Evolutionary conservation across 2,329 filamentous ascomycete species (phyloP).

Genomic region (Cladobotryum mycophilum): DNA sequence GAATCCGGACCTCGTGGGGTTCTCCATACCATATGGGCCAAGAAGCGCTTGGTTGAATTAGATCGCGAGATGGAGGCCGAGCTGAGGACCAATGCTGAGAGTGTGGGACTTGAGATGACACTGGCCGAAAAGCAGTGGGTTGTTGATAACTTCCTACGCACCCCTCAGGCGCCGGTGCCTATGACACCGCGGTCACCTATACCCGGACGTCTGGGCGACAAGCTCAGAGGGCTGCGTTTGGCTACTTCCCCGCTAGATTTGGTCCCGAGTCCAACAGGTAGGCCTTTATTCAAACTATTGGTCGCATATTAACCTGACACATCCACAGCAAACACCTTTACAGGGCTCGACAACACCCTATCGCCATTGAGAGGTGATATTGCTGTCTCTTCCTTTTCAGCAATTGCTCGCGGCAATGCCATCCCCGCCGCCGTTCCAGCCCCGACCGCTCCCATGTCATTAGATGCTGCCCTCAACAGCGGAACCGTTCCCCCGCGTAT

Average conservation of each 20-base stretch:
- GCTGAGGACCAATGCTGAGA: constrained; percentile 67
- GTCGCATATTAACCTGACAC: not conserved
- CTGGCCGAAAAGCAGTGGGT: constrained; percentile 82
- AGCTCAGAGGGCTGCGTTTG: constrained; percentile 70
- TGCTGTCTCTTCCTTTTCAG: constrained; percentile 31
- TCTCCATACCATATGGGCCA: constrained; percentile 85
- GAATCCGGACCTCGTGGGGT: constrained; percentile 73
- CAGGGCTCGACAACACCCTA: constrained; percentile 24
- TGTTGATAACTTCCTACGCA: constrained; percentile 59
- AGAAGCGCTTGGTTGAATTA: constrained; percentile 68
- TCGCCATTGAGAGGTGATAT: constrained; percentile 27
- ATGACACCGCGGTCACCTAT: constrained; percentile 58
- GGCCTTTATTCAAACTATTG: constrained; percentile 1
- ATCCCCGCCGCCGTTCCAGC: not conserved
- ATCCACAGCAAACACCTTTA: constrained; percentile 30
- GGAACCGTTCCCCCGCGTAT: constrained; percentile 16
- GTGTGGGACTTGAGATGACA: constrained; percentile 78
- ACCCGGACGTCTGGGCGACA: constrained; percentile 68
- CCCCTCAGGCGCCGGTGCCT: constrained; percentile 18
- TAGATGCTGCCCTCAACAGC: constrained; percentile 26
- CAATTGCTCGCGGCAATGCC: constrained; percentile 19
- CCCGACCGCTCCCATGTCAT: constrained; percentile 23
- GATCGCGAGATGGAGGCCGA: constrained; percentile 72
- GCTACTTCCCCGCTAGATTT: constrained; percentile 66
- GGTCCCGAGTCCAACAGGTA: constrained; percentile 47